phyloP scores from a whole-genome alignment of 2,329 filamentous ascomycete species.

The Clonostachys rhizophaga region DNA sequence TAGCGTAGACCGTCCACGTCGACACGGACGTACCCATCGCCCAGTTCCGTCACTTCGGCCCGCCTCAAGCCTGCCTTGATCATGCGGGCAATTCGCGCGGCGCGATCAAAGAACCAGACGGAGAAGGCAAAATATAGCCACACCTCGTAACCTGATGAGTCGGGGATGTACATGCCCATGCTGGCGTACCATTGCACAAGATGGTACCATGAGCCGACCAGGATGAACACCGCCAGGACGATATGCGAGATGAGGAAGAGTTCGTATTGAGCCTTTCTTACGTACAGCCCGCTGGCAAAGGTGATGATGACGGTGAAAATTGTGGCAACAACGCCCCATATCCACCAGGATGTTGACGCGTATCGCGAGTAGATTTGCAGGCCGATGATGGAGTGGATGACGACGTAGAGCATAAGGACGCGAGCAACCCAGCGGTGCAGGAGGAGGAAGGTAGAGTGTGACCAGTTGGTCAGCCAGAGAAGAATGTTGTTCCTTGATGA shows the following conservation, averaged over 20 bases:
- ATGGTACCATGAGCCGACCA: slow-evolving; percentile 34
- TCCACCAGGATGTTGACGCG: slow-evolving; percentile 15
- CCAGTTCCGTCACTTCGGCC: slow-evolving; percentile 27
- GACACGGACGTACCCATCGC: slow-evolving; percentile 26
- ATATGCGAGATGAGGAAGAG: slow-evolving; percentile 35
- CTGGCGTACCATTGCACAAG: slow-evolving; percentile 9
- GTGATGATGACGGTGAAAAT: slow-evolving; percentile 16
- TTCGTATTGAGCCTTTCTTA: slow-evolving; percentile 28
- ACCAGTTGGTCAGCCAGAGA: slow-evolving; percentile 41
- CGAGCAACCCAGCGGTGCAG: slow-evolving; percentile 42
- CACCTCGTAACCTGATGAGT: slow-evolving; percentile 23
- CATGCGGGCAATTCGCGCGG: slow-evolving; percentile 30
- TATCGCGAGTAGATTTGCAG: slow-evolving; percentile 24
- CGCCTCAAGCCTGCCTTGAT: slow-evolving; percentile 25
- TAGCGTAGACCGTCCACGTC: slow-evolving; percentile 32
- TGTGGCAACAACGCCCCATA: slow-evolving; percentile 33
- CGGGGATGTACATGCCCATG: slow-evolving; percentile 8
- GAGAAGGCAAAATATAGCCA: slow-evolving; percentile 26
- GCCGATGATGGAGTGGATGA: slow-evolving; percentile 37
- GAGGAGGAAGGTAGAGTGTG: slow-evolving; percentile 35
- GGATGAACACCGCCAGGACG: slow-evolving; percentile 24
- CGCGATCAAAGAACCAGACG: slow-evolving; percentile 33
- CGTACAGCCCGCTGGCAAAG: slow-evolving; percentile 16
- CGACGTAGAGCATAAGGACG: slow-evolving; percentile 35
- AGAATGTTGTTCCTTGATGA: slow-evolving; percentile 40